A percentile compares a stretch with the other conserved stretches of the same genome.
Evolutionary conservation across 73 alveolate species (phyloP).

Genomic region (Symbiodinium natans): DNA sequence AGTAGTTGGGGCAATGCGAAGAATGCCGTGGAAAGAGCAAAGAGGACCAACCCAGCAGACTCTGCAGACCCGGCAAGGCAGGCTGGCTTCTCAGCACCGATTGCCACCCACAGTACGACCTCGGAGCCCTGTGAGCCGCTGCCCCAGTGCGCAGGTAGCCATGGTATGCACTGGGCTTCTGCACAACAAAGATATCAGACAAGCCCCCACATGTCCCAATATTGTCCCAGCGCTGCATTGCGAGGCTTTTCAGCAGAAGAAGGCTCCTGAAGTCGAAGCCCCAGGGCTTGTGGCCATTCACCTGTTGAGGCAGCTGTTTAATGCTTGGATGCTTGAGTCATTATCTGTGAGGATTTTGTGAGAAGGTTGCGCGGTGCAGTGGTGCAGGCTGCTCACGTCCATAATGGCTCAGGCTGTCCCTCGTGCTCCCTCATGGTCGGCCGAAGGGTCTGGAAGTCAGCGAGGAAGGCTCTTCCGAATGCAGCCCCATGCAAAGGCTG

Average conservation of each 20-base stretch:
- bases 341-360: too few relatives aligned
- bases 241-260: slow-evolving; percentile 6
- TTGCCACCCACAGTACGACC: slow-evolving; percentile 56
- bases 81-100: slow-evolving; percentile 70
- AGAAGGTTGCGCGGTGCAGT: too few relatives aligned
- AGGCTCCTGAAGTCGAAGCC: not conserved
- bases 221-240: too few relatives aligned
- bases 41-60: not conserved
- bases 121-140: slow-evolving; percentile 58
- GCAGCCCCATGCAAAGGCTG: not conserved
- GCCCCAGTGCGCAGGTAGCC: not conserved
- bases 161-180: too few relatives aligned
- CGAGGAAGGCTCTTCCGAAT: slow-evolving; percentile 2
- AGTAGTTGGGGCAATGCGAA: too few relatives aligned
- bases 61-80: not conserved
- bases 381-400: too few relatives aligned
- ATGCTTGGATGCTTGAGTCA: too few relatives aligned
- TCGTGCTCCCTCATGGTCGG: slow-evolving; percentile 63
- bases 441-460: slow-evolving; percentile 58
- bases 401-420: not conserved
- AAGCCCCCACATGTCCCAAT: too few relatives aligned
- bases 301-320: too few relatives aligned
- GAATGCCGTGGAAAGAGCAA: too few relatives aligned
- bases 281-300: not conserved
- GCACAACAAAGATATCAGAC: too few relatives aligned